Evolutionary conservation across 805 yeast genomes (phyloP).

Genomic region (Ogataea saltuana): DNA sequence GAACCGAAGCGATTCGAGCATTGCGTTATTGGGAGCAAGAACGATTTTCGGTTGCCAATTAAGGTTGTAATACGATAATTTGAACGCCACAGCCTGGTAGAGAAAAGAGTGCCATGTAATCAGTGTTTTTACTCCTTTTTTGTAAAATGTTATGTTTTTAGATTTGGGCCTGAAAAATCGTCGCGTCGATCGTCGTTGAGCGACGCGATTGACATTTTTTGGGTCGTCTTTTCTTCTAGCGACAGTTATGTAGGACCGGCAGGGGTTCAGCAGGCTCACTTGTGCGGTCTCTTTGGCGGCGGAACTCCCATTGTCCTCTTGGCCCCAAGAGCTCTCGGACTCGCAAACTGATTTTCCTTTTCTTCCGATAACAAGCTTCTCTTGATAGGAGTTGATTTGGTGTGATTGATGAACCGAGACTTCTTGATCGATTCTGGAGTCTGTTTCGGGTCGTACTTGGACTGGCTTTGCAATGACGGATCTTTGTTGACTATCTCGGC

Average conservation of each 20-base stretch:
- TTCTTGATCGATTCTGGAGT: slow-evolving; percentile 57
- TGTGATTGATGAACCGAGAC: slow-evolving; percentile 57
- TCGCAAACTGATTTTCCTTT: slow-evolving; percentile 15
- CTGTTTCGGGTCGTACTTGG: slow-evolving; percentile 56
- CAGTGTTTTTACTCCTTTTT: background rate
- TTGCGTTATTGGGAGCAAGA: background rate
- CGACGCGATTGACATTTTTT: background rate
- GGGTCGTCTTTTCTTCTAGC: background rate
- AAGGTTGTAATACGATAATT: no score
- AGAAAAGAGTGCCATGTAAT: background rate
- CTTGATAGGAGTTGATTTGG: slow-evolving; percentile 63
- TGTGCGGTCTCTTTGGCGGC: slow-evolving; percentile 27
- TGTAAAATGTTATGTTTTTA: background rate
- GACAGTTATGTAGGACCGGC: no score
- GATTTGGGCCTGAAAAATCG: background rate
- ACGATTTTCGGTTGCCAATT: no score
- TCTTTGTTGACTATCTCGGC: slow-evolving; percentile 57
- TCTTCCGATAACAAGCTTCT: slow-evolving; percentile 33
- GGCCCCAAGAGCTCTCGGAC: slow-evolving; percentile 13
- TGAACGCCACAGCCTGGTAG: no score
- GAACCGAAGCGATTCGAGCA: slow-evolving; percentile 20
- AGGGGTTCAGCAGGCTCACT: slow-evolving; percentile 3
- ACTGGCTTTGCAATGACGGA: slow-evolving; percentile 38
- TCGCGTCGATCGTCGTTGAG: slow-evolving; percentile 1
- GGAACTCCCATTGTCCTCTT: slow-evolving; percentile 32